Evolutionary conservation across 169 alveolate species (phyloP), one percentile per base, ranked within the genome.

Genomic region (Plasmodium sp.): DNA sequence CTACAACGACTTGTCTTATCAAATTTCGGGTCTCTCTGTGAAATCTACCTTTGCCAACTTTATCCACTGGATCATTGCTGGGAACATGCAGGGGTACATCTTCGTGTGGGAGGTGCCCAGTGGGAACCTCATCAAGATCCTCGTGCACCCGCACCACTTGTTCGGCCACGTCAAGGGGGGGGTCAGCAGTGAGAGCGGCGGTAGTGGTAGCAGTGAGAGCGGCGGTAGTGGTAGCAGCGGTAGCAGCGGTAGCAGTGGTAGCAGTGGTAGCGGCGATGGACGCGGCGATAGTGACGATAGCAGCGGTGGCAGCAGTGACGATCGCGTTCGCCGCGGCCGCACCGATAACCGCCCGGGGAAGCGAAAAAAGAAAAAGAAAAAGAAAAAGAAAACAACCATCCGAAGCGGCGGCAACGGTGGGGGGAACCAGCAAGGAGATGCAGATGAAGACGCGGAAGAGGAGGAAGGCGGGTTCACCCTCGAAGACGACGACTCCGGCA

Each of bases 41-140:
- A 92, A 92, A 45, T 81, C 95, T 7, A 92, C 95, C 51, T 92
- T 92, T 92, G 95, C 95, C n/a, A 92, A 92, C 45, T 92, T 77
- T 83, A 92, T 92, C 27, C 95, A 92, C 82, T 92, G 95, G 95
- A 58, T 92, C 41, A 92, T 92, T 5, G 95, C 95, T 0, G 95
- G 95, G 9, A 92, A 92, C 58, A 92, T 92, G 95, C 75, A 73
- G 62, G 95, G 95, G 2, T 56, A 92, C 41, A 92, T 92, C 41
- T 92, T 92, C 58, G 92, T 92, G 31, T 92, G 95, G 95, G 95
- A 92, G 75, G 95, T 92, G 1, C 95, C 95, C n/a, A 92, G 95
- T 72, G 95, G 92, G 39, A 92, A 71, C 54, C 2, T 92, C 41
- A 81, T 92, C 31, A 92, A 92, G 81, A 92, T 92, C 43, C 18